Evolutionary conservation across 495 filamentous ascomycete genomes (phyloP), one percentile per base, ranked within the genome.

Genomic region (Penicillium turbatum): DNA sequence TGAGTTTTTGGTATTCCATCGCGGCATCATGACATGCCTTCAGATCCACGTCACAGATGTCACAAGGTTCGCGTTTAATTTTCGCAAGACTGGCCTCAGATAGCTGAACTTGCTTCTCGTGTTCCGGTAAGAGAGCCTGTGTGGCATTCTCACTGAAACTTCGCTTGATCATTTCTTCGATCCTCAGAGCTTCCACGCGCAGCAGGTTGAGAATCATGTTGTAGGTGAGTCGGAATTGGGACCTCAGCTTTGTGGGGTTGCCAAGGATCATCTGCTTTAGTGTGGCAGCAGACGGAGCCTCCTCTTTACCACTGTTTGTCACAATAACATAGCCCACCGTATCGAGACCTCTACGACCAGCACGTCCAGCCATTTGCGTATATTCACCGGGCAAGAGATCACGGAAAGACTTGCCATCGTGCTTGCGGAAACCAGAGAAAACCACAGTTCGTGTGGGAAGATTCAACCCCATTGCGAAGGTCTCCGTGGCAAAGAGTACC

Each of bases 121-220:
- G 92, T 69, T 96, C 90, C 1, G 93, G 93, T 10, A 97, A 75
- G 30, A 97, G 74, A 54, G 95, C 92, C 62, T 97, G 95, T 0
- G 95, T 97, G n/a, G 91, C 91, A 72, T 98, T 93, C 70, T 98
- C 93, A 52, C 90, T 95, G 79, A 98, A 98, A 67, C 90, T 96
- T 57, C 93, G 84, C 78, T 98, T 98, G 74, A 98, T 98, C 93
- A 98, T 98, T 71, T 98, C 93, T 69, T 98, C 93, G 59, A 98
- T 97, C 72, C 96, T 97, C 50, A 98, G 72, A 6, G 93, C 95
- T 72, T 98, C 93, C 15, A 98, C 93, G 16, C 93, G 86, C 17
- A 98, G 76, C 7, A 98, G 80, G 61, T 97, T 98, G 39, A 98
- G 77, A 36, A 98, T 98, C 93, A 98, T 98, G 69, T 96, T 97